Base-by-base conservation (phyloP, 192 early-diverging fungal genomes). In the Endogone sp. region DNA sequence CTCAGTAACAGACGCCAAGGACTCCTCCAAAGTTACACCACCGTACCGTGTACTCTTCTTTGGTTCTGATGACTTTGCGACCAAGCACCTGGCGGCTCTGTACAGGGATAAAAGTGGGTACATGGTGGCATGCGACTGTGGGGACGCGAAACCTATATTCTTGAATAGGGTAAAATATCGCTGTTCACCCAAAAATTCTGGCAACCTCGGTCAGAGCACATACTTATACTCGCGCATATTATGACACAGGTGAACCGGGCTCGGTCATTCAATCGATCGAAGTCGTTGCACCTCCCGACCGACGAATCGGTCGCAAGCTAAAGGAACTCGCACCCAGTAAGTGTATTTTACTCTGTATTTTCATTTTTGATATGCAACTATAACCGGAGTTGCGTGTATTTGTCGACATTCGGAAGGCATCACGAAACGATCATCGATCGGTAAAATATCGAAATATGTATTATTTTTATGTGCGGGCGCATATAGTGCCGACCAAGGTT, bases 61-160 rank as follows among this genome's bases (percentile, higher is more conserved):
- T 82, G 95, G 95, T 0, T 89, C 89, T 44, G 94, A 95, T 69
- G 81, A 90, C 27, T 97, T 96, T 78, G 90, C 91, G 4, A 76
- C 84, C 0, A 71, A 70, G 3, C 88, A 86, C 55, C 73, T 94
- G 29, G 69, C 82, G 22, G 77, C 81, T 4, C 72, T 96, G 49
- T 68, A 86, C 8, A 67, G 81, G 3, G 82, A 85, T 37, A 75
- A 84, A 75, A 13, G 80, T 86, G 65, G 31, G 32, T 28, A 21
- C 6, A 16, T 3, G 22, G 23, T 44, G 3, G 25, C 8, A 28
- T 13, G 37, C 13, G 13, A 44, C 13, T 44, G 37, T 8, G 67
- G 44, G 71, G 75, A 37, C 75, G 80, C 6, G 75, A 29, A 62
- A 73, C 24, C 68, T 79, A n/a, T n/a, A n/a, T n/a, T n/a, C n/a